These are phyloP conservation scores for Patellaria atrata DNA, from an alignment of 495 filamentous ascomycete species.

Conservation along the genomic window DNA sequence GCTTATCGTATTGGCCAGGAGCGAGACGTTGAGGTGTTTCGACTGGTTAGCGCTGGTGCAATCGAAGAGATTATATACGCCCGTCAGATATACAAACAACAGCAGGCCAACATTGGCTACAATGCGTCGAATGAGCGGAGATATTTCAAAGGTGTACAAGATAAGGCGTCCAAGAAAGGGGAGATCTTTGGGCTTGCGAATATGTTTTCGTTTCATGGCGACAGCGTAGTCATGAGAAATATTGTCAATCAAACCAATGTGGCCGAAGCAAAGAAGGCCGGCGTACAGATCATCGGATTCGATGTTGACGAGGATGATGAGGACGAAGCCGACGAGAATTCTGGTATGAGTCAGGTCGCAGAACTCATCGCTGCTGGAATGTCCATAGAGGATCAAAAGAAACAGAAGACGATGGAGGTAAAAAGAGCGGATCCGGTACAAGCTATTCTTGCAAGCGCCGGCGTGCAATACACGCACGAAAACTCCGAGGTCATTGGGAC, in stretches of 20 bases:
- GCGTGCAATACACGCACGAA: conserved; percentile 90
- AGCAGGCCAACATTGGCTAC: conserved; percentile 96
- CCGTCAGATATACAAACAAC: conserved; percentile 95
- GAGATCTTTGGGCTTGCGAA: conserved; percentile 90
- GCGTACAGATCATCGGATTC: conserved; percentile 62
- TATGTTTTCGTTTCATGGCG: conserved; percentile 68
- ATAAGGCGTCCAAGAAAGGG: conserved; percentile 64
- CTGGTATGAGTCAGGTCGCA: conserved; percentile 62
- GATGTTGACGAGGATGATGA: conserved; percentile 44
- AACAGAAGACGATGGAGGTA: conserved; percentile 19
- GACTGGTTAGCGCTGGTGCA: conserved; percentile 81
- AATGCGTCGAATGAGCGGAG: conserved; percentile 80
- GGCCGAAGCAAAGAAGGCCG: conserved; percentile 78
- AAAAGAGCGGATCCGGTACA: conserved; percentile 62
- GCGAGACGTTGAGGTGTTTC: conserved; percentile 90
- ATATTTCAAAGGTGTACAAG: conserved; percentile 92
- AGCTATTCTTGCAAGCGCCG: conserved; percentile 76
- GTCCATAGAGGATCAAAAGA: conserved; percentile 7
- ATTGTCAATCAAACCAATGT: conserved; percentile 98
- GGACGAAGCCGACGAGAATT: conserved; percentile 32
- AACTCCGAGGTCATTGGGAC: conserved; percentile 93
- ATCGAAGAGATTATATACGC: conserved; percentile 98
- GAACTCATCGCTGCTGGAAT: conserved; percentile 46
- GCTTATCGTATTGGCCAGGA: conserved; percentile 92
- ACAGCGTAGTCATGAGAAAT: conserved; percentile 69